Evolutionary conservation across 306 rosid genomes (phyloP).

Genomic region (Pueraria montana): DNA sequence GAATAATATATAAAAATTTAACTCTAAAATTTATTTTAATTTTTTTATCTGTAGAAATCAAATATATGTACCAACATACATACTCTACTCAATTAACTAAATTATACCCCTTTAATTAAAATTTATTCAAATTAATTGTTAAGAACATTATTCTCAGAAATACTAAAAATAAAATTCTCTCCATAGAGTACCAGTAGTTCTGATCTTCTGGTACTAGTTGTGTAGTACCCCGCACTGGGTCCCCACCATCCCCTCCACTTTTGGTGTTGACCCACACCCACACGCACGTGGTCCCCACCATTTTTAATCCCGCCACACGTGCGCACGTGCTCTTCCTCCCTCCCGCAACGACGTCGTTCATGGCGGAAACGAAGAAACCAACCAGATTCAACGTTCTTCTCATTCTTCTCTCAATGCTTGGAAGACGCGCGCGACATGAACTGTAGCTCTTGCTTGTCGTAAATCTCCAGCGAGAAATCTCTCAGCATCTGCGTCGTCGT

Average conservation of each 20-base stretch:
- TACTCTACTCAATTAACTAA: too few species aligned
- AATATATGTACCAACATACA: too few species aligned
- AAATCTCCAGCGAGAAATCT: slow-evolving; percentile 77
- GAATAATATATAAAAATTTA: neutral
- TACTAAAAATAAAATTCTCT: neutral
- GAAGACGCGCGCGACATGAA: slow-evolving; percentile 69
- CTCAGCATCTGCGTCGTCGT: slow-evolving; percentile 61
- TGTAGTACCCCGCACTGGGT: slow-evolving; percentile 16
- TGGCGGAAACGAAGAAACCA: neutral
- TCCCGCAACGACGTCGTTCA: slow-evolving; percentile 29
- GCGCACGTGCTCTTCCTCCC: slow-evolving; percentile 63
- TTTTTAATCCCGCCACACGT: slow-evolving; percentile 58
- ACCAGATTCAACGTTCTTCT: neutral
- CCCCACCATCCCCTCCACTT: slow-evolving; percentile 48
- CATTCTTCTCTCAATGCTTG: slow-evolving; percentile 49
- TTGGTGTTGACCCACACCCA: slow-evolving; percentile 51
- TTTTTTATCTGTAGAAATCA: too few species aligned
- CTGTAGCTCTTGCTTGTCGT: slow-evolving; percentile 78
- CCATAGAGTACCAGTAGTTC: slow-evolving; percentile 19
- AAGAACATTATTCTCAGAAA: neutral
- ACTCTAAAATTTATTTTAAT: neutral
- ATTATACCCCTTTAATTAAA: too few species aligned
- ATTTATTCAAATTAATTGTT: neutral
- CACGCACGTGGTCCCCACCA: slow-evolving; percentile 62
- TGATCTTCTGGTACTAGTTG: neutral